These are phyloP conservation scores for Fusarium lyarnte DNA, from an alignment of 2,329 filamentous ascomycete genomes.

Conservation along the genomic window DNA sequence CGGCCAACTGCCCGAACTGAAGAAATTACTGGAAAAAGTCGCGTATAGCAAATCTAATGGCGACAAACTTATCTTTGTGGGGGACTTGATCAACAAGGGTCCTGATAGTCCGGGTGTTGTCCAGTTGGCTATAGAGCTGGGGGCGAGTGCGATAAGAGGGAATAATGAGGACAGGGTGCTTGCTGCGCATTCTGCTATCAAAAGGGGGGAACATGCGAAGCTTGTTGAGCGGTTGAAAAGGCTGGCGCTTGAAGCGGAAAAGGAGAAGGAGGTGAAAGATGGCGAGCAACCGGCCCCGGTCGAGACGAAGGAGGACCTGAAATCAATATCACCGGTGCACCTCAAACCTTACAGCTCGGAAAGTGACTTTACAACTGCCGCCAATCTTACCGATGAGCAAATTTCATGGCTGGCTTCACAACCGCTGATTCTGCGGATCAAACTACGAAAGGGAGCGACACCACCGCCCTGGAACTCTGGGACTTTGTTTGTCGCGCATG, in stretches of 20 bases:
- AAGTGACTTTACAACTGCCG: slow-evolving; percentile 31
- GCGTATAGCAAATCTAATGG: slow-evolving; percentile 59
- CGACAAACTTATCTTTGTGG: slow-evolving; percentile 78
- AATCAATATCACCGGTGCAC: neutral
- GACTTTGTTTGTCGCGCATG: slow-evolving; percentile 74
- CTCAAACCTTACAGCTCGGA: slow-evolving; percentile 28
- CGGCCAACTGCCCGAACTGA: slow-evolving; percentile 75
- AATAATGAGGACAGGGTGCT: slow-evolving; percentile 89
- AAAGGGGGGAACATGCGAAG: neutral
- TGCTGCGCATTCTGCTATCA: slow-evolving; percentile 47
- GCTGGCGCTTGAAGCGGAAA: neutral
- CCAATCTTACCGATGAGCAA: slow-evolving; percentile 10
- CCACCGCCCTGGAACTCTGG: slow-evolving; percentile 32
- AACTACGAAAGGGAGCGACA: neutral
- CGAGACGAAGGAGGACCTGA: neutral
- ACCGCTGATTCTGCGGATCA: slow-evolving; percentile 29
- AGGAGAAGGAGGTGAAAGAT: neutral
- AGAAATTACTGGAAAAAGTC: slow-evolving; percentile 71
- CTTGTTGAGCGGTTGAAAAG: neutral
- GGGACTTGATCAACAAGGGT: slow-evolving; percentile 84
- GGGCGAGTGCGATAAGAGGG: slow-evolving; percentile 81
- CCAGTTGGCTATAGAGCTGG: slow-evolving; percentile 73
- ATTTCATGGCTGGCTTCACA: slow-evolving; percentile 24
- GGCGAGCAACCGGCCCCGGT: neutral
- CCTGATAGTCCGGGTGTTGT: slow-evolving; percentile 82